Conservation (phyloP, 441 rosid species). For the Euphorbia neoarborescens region DNA sequence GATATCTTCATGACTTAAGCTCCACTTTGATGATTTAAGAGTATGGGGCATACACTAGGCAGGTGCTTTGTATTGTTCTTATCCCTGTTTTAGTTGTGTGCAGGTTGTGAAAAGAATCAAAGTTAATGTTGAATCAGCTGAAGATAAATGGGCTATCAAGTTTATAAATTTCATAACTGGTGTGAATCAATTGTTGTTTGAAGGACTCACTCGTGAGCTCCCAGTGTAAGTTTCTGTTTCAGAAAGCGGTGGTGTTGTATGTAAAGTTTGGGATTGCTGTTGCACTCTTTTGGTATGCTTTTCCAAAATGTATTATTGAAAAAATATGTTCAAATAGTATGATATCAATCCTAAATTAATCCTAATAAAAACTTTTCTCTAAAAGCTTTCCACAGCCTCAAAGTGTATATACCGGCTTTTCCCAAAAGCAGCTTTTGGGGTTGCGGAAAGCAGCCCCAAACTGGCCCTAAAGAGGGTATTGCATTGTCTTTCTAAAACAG, state of each 20-base stretch:
- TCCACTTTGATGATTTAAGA: not conserved
- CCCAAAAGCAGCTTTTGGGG: too few species aligned
- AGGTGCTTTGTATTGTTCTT: slow-evolving; percentile 7
- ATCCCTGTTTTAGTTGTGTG: slow-evolving; percentile 9
- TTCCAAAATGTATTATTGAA: too few species aligned
- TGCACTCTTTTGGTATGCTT: too few species aligned
- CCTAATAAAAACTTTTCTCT: too few species aligned
- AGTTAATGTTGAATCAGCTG: slow-evolving; percentile 38
- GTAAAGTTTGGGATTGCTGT: too few species aligned
- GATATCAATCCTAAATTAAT: too few species aligned
- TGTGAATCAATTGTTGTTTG: slow-evolving; percentile 51
- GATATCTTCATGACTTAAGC: not conserved
- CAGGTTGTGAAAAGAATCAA: slow-evolving; percentile 50
- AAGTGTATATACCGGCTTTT: too few species aligned
- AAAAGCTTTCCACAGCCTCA: too few species aligned
- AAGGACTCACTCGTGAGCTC: slow-evolving; percentile 74
- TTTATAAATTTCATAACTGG: slow-evolving; percentile 52
- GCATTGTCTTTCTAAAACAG: not conserved
- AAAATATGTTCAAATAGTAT: too few species aligned
- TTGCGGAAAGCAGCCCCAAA: too few species aligned
- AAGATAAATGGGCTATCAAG: slow-evolving; percentile 71
- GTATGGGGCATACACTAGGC: not conserved
- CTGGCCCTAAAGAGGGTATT: not conserved
- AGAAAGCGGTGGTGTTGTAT: slow-evolving; percentile 7
- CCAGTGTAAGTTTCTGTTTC: slow-evolving; percentile 49